Evolutionary conservation across 192 early-diverging fungal genomes (phyloP).

Genomic region (Fimicolochytrium jonesii): DNA sequence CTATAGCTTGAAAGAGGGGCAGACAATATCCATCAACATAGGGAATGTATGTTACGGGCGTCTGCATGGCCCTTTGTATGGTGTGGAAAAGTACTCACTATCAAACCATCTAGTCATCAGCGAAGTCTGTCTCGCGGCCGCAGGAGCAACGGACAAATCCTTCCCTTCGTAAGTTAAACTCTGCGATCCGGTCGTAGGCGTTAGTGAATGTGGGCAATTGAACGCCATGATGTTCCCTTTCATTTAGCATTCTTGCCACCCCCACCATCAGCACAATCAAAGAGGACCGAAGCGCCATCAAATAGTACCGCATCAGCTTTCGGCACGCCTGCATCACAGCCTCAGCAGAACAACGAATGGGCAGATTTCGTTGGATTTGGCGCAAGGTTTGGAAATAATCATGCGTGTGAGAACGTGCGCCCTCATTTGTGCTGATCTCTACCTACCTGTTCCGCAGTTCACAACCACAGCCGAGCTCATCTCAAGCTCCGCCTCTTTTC

Average conservation of each 20-base stretch:
- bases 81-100: neutral
- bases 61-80: neutral
- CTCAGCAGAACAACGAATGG: neutral
- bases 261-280: neutral
- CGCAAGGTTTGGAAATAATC: neutral
- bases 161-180: neutral
- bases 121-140: conserved; percentile 1
- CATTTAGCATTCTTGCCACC: conserved; percentile 2
- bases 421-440: no score
- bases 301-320: neutral
- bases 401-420: no score
- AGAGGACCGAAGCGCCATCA: neutral
- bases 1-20: conserved; percentile 75
- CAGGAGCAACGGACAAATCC: neutral
- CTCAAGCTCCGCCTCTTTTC: neutral
- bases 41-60: conserved; percentile 41
- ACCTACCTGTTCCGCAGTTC: neutral
- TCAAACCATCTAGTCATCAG: neutral
- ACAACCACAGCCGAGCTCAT: neutral
- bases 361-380: conserved; percentile 5
- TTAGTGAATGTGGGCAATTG: no score
- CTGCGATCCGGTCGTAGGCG: neutral
- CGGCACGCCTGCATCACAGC: neutral
- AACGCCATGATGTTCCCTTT: neutral
- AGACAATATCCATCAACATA: conserved; percentile 71